Base-by-base conservation (phyloP, 2,329 filamentous ascomycete species). In the Blastomyces silverae region DNA sequence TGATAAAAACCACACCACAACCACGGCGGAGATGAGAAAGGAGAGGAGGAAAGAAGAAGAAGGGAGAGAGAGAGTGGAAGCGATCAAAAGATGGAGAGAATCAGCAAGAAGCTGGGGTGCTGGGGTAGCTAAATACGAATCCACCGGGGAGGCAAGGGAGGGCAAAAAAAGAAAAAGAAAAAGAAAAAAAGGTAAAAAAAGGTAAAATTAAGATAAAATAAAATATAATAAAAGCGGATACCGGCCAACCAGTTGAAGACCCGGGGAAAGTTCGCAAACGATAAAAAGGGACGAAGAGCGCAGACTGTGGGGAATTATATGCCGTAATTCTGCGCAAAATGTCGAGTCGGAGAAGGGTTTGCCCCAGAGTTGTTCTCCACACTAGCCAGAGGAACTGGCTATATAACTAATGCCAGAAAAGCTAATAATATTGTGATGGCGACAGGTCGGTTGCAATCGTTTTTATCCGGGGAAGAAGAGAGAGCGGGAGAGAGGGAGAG, bases 1-100 rank as follows among this genome's bases (percentile, higher is more conserved):
- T 56, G 31, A 56, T 11, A 56, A 56, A 8, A 34, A 34, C 17
- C 53, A 56, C 53, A 56, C 53, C 28, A 56, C 53, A 37, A n/a
- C 53, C 53, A 56, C 53, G 17, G 50, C 10, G 25, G 22, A 28
- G 50, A 53, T 8, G 11, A 28, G 13, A 13, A 28, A 17, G 25
- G 37, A 13, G n/a, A 25, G 13, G 11, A 22, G 11, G 17, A 25
- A 4, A 13, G 11, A 25, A 11, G 11, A 20, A 39, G 3, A 22
- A 7, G n/a, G n/a, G n/a, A 31, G 4, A 39, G 28, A 25, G 10
- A 39, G 13, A 34, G 13, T 1, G 22, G 22, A 11, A 53, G 15
- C 22, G 7, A 28, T 13, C 22, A n/a, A 20, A 37, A 56, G 31
- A 37, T 20, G 53, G 17, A 37, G 28, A 11, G 28, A 34, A 37